These are phyloP conservation scores for Hibiscus mutabilis DNA, from an alignment of 345 rosid species.

Conservation along the genomic window DNA sequence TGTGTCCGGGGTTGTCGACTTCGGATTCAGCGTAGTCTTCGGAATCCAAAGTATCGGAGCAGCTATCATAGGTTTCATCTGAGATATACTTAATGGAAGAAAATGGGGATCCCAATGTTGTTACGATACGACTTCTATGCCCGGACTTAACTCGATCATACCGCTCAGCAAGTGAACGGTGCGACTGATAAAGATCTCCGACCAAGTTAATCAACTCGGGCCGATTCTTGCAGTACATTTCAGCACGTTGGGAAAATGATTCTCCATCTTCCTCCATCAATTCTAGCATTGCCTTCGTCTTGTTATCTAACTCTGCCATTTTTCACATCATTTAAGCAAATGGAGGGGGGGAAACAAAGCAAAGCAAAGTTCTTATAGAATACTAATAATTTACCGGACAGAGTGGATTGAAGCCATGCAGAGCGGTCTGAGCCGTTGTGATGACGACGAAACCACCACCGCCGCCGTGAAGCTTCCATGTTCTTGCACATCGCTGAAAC, in stretches of 20 bases:
- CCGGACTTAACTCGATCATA: conserved; percentile 62
- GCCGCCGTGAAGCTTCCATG: conserved; percentile 31
- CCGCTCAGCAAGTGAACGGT: conserved; percentile 67
- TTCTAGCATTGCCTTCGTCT: conserved; percentile 59
- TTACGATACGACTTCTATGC: conserved; percentile 29
- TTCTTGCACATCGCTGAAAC: conserved; percentile 24
- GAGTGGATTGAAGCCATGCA: conserved; percentile 4
- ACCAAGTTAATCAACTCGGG: conserved; percentile 71
- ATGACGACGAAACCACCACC: conserved; percentile 82
- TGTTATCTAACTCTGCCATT: conserved; percentile 57
- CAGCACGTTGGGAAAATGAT: conserved; percentile 87
- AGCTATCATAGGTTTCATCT: conserved; percentile 15
- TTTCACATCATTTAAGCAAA: background rate
- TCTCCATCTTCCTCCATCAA: conserved; percentile 74
- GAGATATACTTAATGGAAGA: conserved; percentile 20
- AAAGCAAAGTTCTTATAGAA: too few relatives aligned
- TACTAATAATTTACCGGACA: conserved; percentile 36
- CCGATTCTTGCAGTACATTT: conserved; percentile 79
- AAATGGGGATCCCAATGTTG: conserved; percentile 41
- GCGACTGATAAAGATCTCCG: conserved; percentile 58
- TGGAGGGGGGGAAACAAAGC: background rate
- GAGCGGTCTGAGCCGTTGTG: conserved; percentile 42
- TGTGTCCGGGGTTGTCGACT: conserved; percentile 59
- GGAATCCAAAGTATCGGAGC: conserved; percentile 33
- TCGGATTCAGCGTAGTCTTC: conserved; percentile 60